Percentiles rank a stretch among this genome's conserved stretches.
Conservation (phyloP, 2,329 filamentous ascomycete species). For the Cercospora nicotianae region DNA sequence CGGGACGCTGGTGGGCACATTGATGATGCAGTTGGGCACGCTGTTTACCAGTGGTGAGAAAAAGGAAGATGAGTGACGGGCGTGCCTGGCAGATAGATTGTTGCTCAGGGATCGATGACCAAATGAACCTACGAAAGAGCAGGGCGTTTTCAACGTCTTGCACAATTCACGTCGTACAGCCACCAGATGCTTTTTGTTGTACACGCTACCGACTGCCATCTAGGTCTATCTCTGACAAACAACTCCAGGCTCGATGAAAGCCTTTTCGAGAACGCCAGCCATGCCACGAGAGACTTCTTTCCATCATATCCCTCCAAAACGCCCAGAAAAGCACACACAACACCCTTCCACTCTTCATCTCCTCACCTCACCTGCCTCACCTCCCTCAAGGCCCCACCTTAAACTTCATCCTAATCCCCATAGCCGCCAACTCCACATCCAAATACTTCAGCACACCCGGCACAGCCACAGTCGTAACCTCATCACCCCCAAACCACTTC, state of each 20-base stretch:
- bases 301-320: background rate
- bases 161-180: background rate
- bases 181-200: background rate
- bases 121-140: background rate
- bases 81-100: background rate
- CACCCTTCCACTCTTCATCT: background rate
- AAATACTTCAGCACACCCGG: slow-evolving; percentile 90
- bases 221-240: background rate
- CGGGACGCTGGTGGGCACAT: background rate
- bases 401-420: slow-evolving; percentile 95
- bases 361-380: background rate
- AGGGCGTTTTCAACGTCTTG: background rate
- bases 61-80: no score
- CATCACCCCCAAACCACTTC: slow-evolving; percentile 82
- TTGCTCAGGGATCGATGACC: background rate
- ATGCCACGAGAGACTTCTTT: background rate
- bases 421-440: slow-evolving; percentile 91
- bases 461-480: slow-evolving; percentile 88
- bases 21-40: slow-evolving; percentile 2
- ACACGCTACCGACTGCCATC: background rate
- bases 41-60: background rate
- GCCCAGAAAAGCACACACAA: background rate
- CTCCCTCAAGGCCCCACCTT: slow-evolving; percentile 59
- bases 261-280: background rate
- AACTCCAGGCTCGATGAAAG: background rate